These are phyloP conservation scores for Neobulgaria alba DNA, from an alignment of 2,329 filamentous ascomycete genomes.

Conservation along the genomic window DNA sequence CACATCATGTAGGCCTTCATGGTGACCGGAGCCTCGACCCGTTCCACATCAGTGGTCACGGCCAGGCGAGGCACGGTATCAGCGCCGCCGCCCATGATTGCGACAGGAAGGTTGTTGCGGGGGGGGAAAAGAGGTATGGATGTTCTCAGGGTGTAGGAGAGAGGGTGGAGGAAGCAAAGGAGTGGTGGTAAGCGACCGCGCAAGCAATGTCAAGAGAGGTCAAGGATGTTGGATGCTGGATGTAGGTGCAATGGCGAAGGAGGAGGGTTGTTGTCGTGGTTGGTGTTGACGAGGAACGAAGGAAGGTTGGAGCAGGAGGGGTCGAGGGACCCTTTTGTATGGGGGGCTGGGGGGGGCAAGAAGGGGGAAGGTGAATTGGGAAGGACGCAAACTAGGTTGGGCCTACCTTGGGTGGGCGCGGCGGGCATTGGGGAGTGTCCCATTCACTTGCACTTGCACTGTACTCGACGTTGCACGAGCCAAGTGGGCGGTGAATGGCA, in stretches of 20 bases:
- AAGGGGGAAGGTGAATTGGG: too few species aligned
- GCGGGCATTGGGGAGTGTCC: too few species aligned
- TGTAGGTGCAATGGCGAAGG: neutral
- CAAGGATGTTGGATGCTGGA: neutral
- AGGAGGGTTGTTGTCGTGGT: neutral
- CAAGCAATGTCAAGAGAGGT: neutral
- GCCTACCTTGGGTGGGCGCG: too few species aligned
- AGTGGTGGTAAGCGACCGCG: neutral
- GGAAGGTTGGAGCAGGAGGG: too few species aligned
- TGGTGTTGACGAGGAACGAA: too few species aligned
- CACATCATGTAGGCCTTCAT: constrained; percentile 61
- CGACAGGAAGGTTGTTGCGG: neutral
- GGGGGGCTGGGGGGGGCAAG: too few species aligned
- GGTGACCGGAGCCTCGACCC: constrained; percentile 61
- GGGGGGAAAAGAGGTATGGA: neutral
- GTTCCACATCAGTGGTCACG: constrained; percentile 52
- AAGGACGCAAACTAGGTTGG: too few species aligned
- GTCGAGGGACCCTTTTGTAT: too few species aligned
- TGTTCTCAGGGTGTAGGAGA: neutral
- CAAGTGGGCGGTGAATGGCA: constrained; percentile 69
- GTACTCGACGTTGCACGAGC: constrained; percentile 49
- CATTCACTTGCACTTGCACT: too few species aligned
- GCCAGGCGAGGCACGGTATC: too few species aligned
- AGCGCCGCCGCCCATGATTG: constrained; percentile 6
- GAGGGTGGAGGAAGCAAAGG: neutral